A percentile compares a stretch with the other conserved stretches of the same genome.
Evolutionary conservation across 75 land plant species (phyloP).

Genomic region (Isoetes taiwanensis): DNA sequence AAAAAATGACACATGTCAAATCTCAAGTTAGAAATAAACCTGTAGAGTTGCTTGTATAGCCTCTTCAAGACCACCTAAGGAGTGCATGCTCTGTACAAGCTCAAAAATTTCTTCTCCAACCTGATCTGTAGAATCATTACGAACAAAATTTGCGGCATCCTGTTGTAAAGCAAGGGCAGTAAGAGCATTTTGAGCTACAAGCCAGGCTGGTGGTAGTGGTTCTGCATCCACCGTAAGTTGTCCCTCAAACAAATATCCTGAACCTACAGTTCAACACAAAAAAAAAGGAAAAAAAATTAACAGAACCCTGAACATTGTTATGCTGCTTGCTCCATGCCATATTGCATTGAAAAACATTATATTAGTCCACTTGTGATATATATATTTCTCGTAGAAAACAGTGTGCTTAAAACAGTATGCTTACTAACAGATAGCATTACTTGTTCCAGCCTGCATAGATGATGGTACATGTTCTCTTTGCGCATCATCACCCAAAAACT

Average conservation of each 20-base stretch:
- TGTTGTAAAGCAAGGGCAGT: constrained; percentile 20
- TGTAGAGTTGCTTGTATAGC: constrained; percentile 42
- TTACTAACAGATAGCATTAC: constrained; percentile 7
- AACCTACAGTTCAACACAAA: constrained; percentile 6
- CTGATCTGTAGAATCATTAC: neutral
- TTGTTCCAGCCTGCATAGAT: constrained; percentile 17
- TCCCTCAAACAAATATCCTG: constrained; percentile 77
- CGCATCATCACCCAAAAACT: constrained; percentile 20
- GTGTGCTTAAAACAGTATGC: neutral
- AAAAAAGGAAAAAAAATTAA: constrained; percentile 4
- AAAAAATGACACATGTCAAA: too few species aligned
- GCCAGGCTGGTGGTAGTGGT: constrained; percentile 77
- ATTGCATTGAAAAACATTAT: too few species aligned
- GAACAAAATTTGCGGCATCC: constrained; percentile 20
- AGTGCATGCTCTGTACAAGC: neutral
- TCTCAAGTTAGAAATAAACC: constrained; percentile 14
- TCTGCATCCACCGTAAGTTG: constrained; percentile 78
- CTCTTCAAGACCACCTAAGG: constrained; percentile 20
- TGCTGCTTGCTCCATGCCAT: too few species aligned
- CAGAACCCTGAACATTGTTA: neutral
- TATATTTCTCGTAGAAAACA: too few species aligned
- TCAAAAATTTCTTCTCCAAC: neutral
- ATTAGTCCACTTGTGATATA: too few species aligned
- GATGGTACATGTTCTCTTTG: constrained; percentile 5
- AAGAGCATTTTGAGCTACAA: constrained; percentile 37